Evolutionary conservation across 2,329 filamentous ascomycete genomes (phyloP), one percentile per base, ranked within the genome.

Genomic region (Colletotrichum musae): DNA sequence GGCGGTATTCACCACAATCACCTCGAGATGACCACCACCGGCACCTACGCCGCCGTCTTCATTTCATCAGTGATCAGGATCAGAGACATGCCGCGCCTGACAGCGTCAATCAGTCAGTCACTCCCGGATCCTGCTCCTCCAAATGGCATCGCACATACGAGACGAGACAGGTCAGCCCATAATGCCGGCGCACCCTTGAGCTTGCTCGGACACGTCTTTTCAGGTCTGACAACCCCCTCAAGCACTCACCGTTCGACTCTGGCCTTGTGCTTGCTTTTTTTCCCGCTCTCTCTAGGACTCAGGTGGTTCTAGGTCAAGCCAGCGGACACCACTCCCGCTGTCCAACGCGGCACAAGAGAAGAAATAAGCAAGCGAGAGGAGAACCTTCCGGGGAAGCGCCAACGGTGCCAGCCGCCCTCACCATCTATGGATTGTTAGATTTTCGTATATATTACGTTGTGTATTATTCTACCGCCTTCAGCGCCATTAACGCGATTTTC

Each of bases 171-270:
- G 26, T 50, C 61, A 58, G 51, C 45, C 58, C 51, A 68, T 58
- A 24, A 36, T 18, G 18, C n/a, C 32, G 32, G 36, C 18, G 45
- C 16, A 16, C 6, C 43, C 48, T 32, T 45, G 28, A 32, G 16
- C 28, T 10, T 53, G 36, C 24, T 53, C 24, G 36, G 43, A 50
- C 16, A 47, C 51, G 47, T 54, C 59, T 50, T 58, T 26, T 53
- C 7, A 48, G 7, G 21, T 68, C 64, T 51, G 45, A 51, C 36
- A 63, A 47, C 12, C 51, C 51, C 51, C 51, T 26, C 39, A 45
- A 61, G 47, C 39, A 48, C 52, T 52, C 60, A 39, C 52, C 65
- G 59, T 68, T 58, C 45, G 51, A 68, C 52, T 53, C 16, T 61
- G 18, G 21, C 48, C 16, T 36, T 47, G 39, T 57, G 53, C n/a